These are phyloP conservation scores for Fusarium humuli DNA, from an alignment of 2,329 filamentous ascomycete genomes.

Conservation along the genomic window DNA sequence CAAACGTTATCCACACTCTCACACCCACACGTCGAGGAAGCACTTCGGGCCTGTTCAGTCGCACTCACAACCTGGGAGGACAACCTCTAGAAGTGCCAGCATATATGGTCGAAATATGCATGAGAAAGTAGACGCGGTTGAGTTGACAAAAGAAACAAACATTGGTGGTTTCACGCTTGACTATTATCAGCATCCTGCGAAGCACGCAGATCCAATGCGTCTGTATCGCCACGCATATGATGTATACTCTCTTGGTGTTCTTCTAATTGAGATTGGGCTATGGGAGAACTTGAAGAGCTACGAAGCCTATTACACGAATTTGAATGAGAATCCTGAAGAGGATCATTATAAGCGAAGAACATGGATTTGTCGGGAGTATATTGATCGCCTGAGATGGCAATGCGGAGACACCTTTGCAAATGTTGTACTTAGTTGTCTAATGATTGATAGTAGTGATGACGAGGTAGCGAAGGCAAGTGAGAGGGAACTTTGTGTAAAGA, in stretches of 20 bases:
- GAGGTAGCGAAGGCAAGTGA: not conserved
- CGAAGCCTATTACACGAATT: not conserved
- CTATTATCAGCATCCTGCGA: not conserved
- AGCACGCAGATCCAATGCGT: not conserved
- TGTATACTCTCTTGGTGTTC: not conserved
- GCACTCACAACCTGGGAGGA: no score
- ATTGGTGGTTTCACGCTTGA: not conserved
- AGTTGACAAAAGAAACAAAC: not conserved
- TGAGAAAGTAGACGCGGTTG: no score
- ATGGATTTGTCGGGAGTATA: not conserved
- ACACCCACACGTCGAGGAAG: no score
- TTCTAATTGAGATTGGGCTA: not conserved
- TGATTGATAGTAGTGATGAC: not conserved
- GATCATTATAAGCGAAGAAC: not conserved
- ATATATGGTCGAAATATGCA: no score
- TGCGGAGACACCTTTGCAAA: not conserved
- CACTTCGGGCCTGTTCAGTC: no score
- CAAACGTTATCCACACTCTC: no score
- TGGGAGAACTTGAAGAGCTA: not conserved
- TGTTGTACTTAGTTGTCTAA: not conserved
- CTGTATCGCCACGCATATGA: not conserved
- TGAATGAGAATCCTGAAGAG: not conserved
- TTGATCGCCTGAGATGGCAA: not conserved
- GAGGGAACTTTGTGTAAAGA: not conserved
- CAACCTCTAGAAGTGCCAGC: no score